Percentiles rank a stretch among this genome's conserved stretches.
phyloP scores from a whole-genome alignment of 2,329 filamentous ascomycete genomes.

The Epichloe baconii region DNA sequence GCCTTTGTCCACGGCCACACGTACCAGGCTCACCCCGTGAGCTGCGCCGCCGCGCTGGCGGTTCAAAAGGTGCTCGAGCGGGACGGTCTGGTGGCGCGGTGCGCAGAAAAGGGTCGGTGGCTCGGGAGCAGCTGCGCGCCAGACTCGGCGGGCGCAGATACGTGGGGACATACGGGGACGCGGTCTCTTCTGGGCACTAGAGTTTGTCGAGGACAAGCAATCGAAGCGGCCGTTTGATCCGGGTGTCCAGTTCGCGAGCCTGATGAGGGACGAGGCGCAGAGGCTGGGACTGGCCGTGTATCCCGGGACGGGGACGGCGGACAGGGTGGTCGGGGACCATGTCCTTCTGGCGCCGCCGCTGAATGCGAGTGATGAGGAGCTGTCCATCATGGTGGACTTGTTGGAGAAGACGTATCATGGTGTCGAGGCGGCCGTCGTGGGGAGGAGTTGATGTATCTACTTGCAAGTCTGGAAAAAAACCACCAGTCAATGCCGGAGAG shows the following conservation, averaged over 20 bases:
- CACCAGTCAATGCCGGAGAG: too few relatives aligned
- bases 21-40: constrained; percentile 15
- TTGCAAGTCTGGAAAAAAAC: too few relatives aligned
- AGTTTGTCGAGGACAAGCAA: too few relatives aligned
- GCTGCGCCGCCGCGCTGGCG: constrained; percentile 12
- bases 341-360: constrained; percentile 53
- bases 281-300: too few relatives aligned
- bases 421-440: background rate
- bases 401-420: constrained; percentile 6
- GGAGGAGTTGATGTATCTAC: too few relatives aligned
- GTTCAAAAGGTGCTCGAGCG: constrained; percentile 36
- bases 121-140: constrained; percentile 31
- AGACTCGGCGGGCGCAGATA: constrained; percentile 29
- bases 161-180: constrained; percentile 48
- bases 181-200: constrained; percentile 18
- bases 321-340: constrained; percentile 10
- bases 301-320: too few relatives aligned
- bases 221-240: too few relatives aligned
- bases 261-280: too few relatives aligned
- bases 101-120: constrained; percentile 35
- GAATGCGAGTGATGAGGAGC: constrained; percentile 34
- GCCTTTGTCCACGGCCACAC: constrained; percentile 13
- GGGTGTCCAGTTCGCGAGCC: too few relatives aligned
- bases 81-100: constrained; percentile 45
- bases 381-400: constrained; percentile 7